Percentiles rank a stretch among this genome's conserved stretches.
Evolutionary conservation across 2,329 filamentous ascomycete genomes (phyloP).

Genomic region (Elsinoe ampelina): DNA sequence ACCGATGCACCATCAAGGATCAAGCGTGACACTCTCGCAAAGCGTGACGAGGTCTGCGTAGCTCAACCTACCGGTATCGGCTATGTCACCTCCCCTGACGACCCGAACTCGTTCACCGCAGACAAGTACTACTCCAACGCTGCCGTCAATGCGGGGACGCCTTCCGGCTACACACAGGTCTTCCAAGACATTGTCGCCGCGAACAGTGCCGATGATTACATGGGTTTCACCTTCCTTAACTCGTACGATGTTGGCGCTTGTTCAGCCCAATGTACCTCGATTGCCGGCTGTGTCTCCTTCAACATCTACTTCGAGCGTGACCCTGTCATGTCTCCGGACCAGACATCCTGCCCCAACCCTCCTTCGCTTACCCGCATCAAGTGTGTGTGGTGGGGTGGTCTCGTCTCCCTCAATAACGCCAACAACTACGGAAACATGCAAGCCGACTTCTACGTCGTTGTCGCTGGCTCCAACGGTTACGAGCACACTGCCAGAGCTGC

Average conservation of each 20-base stretch:
- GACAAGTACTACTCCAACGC: constrained; percentile 2
- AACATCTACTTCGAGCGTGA: constrained; percentile 21
- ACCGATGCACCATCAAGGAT: neutral
- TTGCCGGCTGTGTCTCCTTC: constrained; percentile 19
- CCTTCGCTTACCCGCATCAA: constrained; percentile 17
- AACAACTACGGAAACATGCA: constrained; percentile 18
- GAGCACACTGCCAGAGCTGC: constrained; percentile 19
- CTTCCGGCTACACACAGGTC: neutral
- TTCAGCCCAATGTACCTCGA: constrained; percentile 20
- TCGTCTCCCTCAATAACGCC: constrained; percentile 16
- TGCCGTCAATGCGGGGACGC: neutral
- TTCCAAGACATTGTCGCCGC: constrained; percentile 3
- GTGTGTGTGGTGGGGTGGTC: constrained; percentile 18
- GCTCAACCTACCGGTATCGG: constrained; percentile 7
- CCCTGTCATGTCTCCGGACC: constrained; percentile 15
- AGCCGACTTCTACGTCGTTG: constrained; percentile 24
- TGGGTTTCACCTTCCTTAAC: constrained; percentile 21
- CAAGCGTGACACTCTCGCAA: neutral
- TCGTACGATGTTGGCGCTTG: constrained; percentile 24
- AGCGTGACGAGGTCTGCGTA: constrained; percentile 9
- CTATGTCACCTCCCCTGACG: neutral
- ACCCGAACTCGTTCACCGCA: constrained; percentile 1
- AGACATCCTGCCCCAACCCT: constrained; percentile 19
- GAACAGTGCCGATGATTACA: constrained; percentile 16
- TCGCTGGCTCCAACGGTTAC: constrained; percentile 28